Conservation (phyloP, 805 yeast species). For the Kuraishia floccosa region DNA sequence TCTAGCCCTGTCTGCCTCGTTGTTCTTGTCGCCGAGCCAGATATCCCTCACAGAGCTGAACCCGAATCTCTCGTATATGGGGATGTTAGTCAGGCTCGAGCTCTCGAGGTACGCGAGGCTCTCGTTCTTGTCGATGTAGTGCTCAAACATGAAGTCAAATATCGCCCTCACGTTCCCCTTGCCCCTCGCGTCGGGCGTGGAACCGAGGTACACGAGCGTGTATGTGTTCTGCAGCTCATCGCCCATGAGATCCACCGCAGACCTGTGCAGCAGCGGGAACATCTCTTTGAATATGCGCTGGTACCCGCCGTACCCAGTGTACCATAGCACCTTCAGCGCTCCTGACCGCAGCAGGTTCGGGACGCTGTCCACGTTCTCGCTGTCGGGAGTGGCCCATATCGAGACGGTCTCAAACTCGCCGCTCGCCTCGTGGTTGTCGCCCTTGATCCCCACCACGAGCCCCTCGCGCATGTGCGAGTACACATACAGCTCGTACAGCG, state of each 20-base stretch:
- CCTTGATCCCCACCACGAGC: conserved; percentile 36
- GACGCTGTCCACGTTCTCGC: conserved; percentile 31
- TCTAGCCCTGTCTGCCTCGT: conserved; percentile 17
- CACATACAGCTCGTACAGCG: conserved; percentile 38
- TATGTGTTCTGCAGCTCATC: conserved; percentile 27
- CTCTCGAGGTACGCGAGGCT: conserved; percentile 29
- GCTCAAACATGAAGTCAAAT: conserved; percentile 28
- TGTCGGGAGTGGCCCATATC: conserved; percentile 38
- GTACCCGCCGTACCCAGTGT: conserved; percentile 35
- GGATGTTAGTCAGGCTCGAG: conserved; percentile 25
- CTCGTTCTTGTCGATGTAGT: conserved; percentile 22
- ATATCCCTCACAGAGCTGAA: conserved; percentile 27
- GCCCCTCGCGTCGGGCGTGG: conserved; percentile 28
- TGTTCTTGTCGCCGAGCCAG: conserved; percentile 16
- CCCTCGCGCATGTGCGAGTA: conserved; percentile 40
- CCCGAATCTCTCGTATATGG: conserved; percentile 31
- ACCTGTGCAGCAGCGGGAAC: conserved; percentile 39
- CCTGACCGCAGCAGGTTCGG: conserved; percentile 39
- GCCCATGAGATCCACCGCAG: conserved; percentile 28
- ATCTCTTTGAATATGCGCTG: conserved; percentile 35
- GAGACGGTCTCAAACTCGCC: conserved; percentile 41
- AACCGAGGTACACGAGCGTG: conserved; percentile 36
- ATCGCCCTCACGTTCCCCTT: conserved; percentile 30
- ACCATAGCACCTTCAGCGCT: conserved; percentile 37
- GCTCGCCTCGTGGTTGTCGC: conserved; percentile 18